Percentiles rank a stretch among this genome's conserved stretches.
phyloP scores from a whole-genome alignment of 2,329 filamentous ascomycete genomes.

The Alternaria brassicae region DNA sequence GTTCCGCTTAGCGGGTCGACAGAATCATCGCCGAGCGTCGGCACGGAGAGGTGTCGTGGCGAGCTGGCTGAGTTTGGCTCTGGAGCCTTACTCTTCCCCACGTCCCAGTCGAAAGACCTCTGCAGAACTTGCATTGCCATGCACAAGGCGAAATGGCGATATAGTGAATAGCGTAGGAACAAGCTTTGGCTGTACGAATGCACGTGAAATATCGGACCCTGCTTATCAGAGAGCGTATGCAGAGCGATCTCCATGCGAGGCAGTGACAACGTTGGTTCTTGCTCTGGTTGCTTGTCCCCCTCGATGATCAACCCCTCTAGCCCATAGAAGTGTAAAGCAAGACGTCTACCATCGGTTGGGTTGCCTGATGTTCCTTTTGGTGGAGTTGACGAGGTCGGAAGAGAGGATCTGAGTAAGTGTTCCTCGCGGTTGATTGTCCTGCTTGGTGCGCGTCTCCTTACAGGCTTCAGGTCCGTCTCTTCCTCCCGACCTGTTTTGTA shows the following conservation, averaged over 20 bases:
- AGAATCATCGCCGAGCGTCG: slow-evolving; percentile 41
- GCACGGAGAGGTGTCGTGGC: slow-evolving; percentile 41
- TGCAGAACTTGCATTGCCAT: slow-evolving; percentile 77
- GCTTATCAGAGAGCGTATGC: slow-evolving; percentile 82
- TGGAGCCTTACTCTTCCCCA: slow-evolving; percentile 15
- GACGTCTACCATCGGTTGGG: slow-evolving; percentile 75
- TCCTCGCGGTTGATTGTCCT: slow-evolving; percentile 66
- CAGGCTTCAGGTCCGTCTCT: slow-evolving; percentile 62
- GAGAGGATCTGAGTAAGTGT: slow-evolving; percentile 62
- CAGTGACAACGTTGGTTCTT: slow-evolving; percentile 83
- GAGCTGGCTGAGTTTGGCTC: slow-evolving; percentile 23
- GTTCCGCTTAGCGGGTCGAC: slow-evolving; percentile 35
- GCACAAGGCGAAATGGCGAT: slow-evolving; percentile 87
- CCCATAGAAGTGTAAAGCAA: slow-evolving; percentile 81
- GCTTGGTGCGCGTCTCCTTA: slow-evolving; percentile 76
- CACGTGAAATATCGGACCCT: slow-evolving; percentile 87
- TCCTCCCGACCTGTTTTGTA: slow-evolving; percentile 85
- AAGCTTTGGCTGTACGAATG: slow-evolving; percentile 82
- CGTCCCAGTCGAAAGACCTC: slow-evolving; percentile 50
- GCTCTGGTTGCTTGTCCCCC: slow-evolving; percentile 80
- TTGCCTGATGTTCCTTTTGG: slow-evolving; percentile 57
- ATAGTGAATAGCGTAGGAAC: slow-evolving; percentile 87
- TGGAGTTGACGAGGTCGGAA: slow-evolving; percentile 57
- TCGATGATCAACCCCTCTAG: slow-evolving; percentile 93
- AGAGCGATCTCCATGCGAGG: slow-evolving; percentile 88